Evolutionary conservation across 345 rosid species (phyloP).

Genomic region (Rubroshorea leprosula): DNA sequence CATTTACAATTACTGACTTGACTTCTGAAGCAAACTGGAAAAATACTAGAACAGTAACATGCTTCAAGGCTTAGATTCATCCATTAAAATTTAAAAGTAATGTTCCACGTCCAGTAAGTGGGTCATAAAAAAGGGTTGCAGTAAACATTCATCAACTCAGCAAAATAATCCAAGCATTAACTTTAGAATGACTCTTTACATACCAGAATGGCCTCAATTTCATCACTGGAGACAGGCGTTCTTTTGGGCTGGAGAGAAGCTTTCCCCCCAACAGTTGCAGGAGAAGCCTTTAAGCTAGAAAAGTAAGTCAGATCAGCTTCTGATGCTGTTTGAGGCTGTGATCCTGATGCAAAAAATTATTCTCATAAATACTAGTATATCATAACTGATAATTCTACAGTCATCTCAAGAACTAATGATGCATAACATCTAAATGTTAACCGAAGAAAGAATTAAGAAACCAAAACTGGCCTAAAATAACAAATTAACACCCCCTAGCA

Average conservation of each 20-base stretch:
- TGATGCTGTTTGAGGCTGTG: constrained; percentile 31
- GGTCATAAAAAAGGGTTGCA: neutral
- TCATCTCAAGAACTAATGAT: too few relatives aligned
- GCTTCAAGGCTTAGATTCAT: neutral
- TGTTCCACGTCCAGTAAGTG: neutral
- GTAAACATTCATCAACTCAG: constrained; percentile 1
- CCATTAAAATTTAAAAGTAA: neutral
- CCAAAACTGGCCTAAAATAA: too few relatives aligned
- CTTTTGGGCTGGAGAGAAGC: constrained; percentile 90
- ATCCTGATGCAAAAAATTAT: constrained; percentile 33
- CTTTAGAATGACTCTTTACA: constrained; percentile 9
- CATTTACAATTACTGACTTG: too few relatives aligned
- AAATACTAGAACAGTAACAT: neutral
- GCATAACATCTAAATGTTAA: too few relatives aligned
- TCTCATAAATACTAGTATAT: neutral
- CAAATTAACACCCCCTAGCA: too few relatives aligned
- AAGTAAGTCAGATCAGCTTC: constrained; percentile 41
- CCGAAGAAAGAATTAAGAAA: too few relatives aligned
- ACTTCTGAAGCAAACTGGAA: too few relatives aligned
- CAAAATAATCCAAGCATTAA: constrained; percentile 9
- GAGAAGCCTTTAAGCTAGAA: constrained; percentile 39
- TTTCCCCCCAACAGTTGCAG: constrained; percentile 56
- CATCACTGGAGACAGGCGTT: constrained; percentile 68
- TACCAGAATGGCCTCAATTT: constrained; percentile 85
- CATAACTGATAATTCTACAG: neutral